These are phyloP conservation scores for Silene uniflora DNA, from an alignment of 148 eudicot species.

Conservation along the genomic window DNA sequence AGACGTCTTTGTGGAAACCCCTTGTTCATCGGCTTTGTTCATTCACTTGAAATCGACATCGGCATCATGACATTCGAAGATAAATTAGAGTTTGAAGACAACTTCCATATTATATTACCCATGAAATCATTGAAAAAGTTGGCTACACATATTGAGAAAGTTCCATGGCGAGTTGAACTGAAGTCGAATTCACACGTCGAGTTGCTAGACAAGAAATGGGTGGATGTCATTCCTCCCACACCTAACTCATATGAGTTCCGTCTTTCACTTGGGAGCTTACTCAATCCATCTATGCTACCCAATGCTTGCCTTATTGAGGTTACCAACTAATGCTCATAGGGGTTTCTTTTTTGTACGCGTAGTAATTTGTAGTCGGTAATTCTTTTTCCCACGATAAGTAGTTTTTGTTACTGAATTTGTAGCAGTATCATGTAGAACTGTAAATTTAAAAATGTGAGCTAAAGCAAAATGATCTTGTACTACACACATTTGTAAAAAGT, in stretches of 20 bases:
- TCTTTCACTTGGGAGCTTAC: conserved; percentile 54
- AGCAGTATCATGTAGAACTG: neutral
- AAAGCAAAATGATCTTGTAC: neutral
- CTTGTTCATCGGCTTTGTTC: conserved; percentile 48
- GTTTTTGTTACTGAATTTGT: neutral
- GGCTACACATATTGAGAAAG: conserved; percentile 41
- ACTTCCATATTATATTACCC: conserved; percentile 52
- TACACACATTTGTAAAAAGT: neutral
- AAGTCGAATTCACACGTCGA: conserved; percentile 48
- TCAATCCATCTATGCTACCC: conserved; percentile 37
- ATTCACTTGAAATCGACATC: conserved; percentile 46
- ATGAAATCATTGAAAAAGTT: conserved; percentile 43
- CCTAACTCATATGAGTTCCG: conserved; percentile 70
- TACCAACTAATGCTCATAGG: conserved; percentile 25
- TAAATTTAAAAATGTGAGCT: neutral
- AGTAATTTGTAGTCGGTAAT: neutral
- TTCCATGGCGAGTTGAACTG: conserved; percentile 37
- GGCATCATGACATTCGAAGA: conserved; percentile 46
- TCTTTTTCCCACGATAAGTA: neutral
- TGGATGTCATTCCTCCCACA: conserved; percentile 52
- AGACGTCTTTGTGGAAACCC: conserved; percentile 29
- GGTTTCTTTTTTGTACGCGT: neutral
- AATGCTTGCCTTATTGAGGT: conserved; percentile 61
- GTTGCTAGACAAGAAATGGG: conserved; percentile 69
- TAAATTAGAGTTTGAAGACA: conserved; percentile 31